These are phyloP conservation scores for Pichia exigua DNA, from an alignment of 805 yeast genomes.

Conservation along the genomic window DNA sequence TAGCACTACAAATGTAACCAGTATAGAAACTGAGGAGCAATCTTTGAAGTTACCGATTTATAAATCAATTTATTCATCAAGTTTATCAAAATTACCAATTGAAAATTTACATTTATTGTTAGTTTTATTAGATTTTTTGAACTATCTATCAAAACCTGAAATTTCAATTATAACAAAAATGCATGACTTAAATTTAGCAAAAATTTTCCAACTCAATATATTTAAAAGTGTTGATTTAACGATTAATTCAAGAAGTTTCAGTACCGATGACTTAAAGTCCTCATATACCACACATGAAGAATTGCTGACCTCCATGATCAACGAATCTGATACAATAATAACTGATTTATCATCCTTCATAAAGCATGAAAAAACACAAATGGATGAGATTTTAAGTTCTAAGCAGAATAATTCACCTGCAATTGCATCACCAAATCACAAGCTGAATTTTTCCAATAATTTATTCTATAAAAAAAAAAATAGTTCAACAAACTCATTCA, in stretches of 20 bases:
- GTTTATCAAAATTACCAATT: constrained; percentile 19
- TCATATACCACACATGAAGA: constrained; percentile 7
- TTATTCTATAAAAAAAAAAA: constrained; percentile 3
- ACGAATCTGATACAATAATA: constrained; percentile 1
- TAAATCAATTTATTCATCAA: constrained; percentile 4
- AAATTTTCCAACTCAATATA: constrained; percentile 32
- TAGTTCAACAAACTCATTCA: not conserved
- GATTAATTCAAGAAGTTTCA: constrained; percentile 11
- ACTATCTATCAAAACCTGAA: constrained; percentile 17
- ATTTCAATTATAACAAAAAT: constrained; percentile 28
- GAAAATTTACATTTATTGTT: constrained; percentile 27
- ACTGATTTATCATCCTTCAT: constrained; percentile 2
- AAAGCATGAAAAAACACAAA: not conserved
- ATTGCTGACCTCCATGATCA: constrained; percentile 1
- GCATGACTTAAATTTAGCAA: constrained; percentile 30
- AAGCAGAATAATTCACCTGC: not conserved
- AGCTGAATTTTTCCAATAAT: not conserved
- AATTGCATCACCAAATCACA: not conserved
- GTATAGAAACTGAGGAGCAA: not conserved
- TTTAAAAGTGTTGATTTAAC: constrained; percentile 27
- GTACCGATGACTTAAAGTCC: constrained; percentile 9
- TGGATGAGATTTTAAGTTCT: not conserved
- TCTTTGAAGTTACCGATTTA: not conserved
- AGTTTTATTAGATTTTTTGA: constrained; percentile 24
- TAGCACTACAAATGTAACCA: not conserved